Base-by-base conservation (phyloP, 2,329 filamentous ascomycete species). In the Sporothrix pseudoabietina region DNA sequence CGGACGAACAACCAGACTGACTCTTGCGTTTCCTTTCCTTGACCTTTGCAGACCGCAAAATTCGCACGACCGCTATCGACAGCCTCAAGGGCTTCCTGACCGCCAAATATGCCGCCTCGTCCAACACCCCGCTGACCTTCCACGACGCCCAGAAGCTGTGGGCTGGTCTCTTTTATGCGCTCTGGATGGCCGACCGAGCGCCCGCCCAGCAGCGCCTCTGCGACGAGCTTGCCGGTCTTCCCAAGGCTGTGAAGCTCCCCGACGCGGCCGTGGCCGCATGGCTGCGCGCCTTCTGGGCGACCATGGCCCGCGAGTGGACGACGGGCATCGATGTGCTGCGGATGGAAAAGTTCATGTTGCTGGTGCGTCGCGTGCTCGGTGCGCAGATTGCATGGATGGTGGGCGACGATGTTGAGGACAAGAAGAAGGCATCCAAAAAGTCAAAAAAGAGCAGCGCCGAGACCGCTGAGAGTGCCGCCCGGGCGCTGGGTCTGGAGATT, bases 111-210 rank as follows among this genome's bases (percentile, higher is more conserved):
- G 72, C 61, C 49, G 66, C 47, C 5, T 81, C 84, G 52, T 78
- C 82, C 54, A 75, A 82, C 78, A 85, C 72, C 32, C 88, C 73
- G 32, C 89, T 98, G 75, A 84, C 88, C 22, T 84, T 88, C 55
- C 81, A 92, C 77, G 94, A 97, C 76, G 85, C 93, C 69, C 85
- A 95, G 75, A 97, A 97, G 84, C 88, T 98, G 76, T 97, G 94
- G 94, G 97, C 97, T 80, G 95, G 94, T 5, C 88, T 98, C 26
- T 98, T 96, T 85, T 98, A 94, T 86, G 91, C 91, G 79, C 89
- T 96, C 79, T 98, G 94, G 91, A 96, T 97, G 90, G 94, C 91
- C 81, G 94, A 98, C 85, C 92, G 94, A 66, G 91, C 94, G 12
- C 84, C 90, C n/a, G 91, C 92, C 2, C 95, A 98, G 84, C 94